Evolutionary conservation across 2,329 filamentous ascomycete genomes (phyloP), one percentile per base, ranked within the genome.

Genomic region (Aspergillus neotritici): DNA sequence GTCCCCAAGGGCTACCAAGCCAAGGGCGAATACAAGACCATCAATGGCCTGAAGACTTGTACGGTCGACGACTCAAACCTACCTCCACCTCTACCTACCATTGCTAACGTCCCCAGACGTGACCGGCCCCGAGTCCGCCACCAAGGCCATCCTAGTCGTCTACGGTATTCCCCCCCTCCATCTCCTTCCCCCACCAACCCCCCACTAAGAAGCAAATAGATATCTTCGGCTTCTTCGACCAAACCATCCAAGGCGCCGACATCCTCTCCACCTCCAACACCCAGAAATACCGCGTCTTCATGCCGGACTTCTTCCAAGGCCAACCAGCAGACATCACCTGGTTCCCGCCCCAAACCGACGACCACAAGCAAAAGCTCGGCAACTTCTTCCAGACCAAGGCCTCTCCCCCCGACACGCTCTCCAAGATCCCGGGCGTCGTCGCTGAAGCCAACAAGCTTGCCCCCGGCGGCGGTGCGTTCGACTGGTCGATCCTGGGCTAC

Each of bases 271-370:
- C 69, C 53, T 69, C 73, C 29, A 73, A 83, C 75, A 67, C 78
- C 71, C 64, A 73, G 47, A 80, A 86, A 60, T 93, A 94, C 73
- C 82, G 82, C 55, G 86, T 95, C 54, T 89, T 90, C 69, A 90
- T 96, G 51, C 90, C 90, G 21, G 90, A 96, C 70, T 91, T 87
- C 76, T 94, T 95, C 72, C 78, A 86, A 47, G 89, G 87, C 63
- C 75, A 79, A 52, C 84, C 87, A 30, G 79, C 74, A 47, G 75
- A 78, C 53, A 78, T 82, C 55, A 70, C 68, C 40, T 80, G 77
- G 76, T 80, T 78, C 61, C 78, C 78, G 0, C 78, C 78, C 12
- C 70, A 79, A 58, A 80, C 68, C 48, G 69, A 79, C 32, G 79
- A 82, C 46, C 78, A 82, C 64, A 72, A 73, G 51, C 56, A 77